Base-by-base conservation (phyloP, 1,139 yeast genomes). In the Yamadazyma epiphylla region DNA sequence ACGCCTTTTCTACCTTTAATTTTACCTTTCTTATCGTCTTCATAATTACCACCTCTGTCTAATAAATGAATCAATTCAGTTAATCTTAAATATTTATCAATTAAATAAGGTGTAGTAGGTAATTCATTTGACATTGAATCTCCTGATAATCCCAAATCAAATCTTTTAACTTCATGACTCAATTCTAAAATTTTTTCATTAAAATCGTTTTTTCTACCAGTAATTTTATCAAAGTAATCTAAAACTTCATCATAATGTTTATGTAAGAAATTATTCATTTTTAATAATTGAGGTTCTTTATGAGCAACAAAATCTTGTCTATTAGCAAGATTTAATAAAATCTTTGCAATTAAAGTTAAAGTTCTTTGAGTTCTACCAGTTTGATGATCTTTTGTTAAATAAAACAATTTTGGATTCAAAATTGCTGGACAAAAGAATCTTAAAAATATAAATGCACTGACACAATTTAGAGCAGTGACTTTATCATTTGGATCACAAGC, bases 341-440 rank as follows among this genome's bases (percentile, higher is more conserved):
- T 70, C 49, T 91, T 91, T n/a, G 96, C 87, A 11, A 88, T 64
- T 25, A 88, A 58, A 0, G 95, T 86, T 31, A 89, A 58, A 0
- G 95, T 82, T 35, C 95, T 67, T 45, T 87, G 91, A 1, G 80
- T 69, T 13, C 66, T 65, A 1, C 88, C 86, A 8, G 78, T 69
- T 36, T 87, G 87, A 46, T 84, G 91, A 28, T 73, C 68, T 35
- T 75, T 72, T 1, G 87, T 75, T 29, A 91, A 64, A 39, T 80
- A 79, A 51, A 87, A 88, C 27, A 87, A 57, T 47, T 87, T 87
- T 0, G 97, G 97, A 47, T 87, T 88, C 46, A 91, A 61, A 25
- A 91, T 74, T 0, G 95, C 95, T 0, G 97, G 97, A 48, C 96
- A 89, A 44, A 87, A 78, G 51, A 86, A 88, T 38, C 97, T 64